Evolutionary conservation across 2,329 filamentous ascomycete species (phyloP).

Genomic region (Hymenoscyphus infarciens): DNA sequence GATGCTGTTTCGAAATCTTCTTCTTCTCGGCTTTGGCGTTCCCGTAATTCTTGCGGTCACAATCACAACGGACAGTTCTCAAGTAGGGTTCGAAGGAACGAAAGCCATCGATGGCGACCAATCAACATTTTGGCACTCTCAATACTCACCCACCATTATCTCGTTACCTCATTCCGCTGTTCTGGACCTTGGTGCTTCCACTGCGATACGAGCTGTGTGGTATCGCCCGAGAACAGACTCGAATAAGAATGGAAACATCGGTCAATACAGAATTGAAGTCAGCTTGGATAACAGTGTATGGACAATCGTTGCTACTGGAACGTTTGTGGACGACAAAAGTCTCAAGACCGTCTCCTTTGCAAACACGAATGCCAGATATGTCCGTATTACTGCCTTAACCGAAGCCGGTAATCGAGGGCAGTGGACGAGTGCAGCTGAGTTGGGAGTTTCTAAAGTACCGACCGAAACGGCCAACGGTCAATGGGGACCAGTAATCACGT

Average conservation of each 20-base stretch:
- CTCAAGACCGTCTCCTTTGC: slow-evolving; percentile 14
- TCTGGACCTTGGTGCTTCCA: background rate
- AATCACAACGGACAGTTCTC: background rate
- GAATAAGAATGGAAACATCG: slow-evolving; percentile 37
- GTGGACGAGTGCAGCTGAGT: slow-evolving; percentile 19
- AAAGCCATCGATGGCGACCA: slow-evolving; percentile 8
- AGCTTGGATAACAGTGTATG: slow-evolving; percentile 26
- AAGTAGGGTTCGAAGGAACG: background rate
- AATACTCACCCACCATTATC: slow-evolving; percentile 1
- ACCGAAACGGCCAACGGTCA: slow-evolving; percentile 9
- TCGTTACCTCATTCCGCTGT: background rate
- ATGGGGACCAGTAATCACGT: slow-evolving; percentile 22
- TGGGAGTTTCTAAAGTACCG: slow-evolving; percentile 9
- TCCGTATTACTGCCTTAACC: slow-evolving; percentile 18
- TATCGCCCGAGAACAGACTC: slow-evolving; percentile 36
- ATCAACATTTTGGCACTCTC: slow-evolving; percentile 4
- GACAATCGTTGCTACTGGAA: slow-evolving; percentile 31
- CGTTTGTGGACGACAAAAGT: slow-evolving; percentile 18
- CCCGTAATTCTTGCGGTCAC: background rate
- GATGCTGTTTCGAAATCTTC: background rate
- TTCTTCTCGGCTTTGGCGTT: background rate
- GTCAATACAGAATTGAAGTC: slow-evolving; percentile 32
- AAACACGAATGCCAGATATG: slow-evolving; percentile 14
- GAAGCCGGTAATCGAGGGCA: slow-evolving; percentile 22
- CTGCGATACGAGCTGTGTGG: slow-evolving; percentile 26